Evolutionary conservation across 305 asterid genomes (phyloP).

Genomic region (Fraxinus baroniana): DNA sequence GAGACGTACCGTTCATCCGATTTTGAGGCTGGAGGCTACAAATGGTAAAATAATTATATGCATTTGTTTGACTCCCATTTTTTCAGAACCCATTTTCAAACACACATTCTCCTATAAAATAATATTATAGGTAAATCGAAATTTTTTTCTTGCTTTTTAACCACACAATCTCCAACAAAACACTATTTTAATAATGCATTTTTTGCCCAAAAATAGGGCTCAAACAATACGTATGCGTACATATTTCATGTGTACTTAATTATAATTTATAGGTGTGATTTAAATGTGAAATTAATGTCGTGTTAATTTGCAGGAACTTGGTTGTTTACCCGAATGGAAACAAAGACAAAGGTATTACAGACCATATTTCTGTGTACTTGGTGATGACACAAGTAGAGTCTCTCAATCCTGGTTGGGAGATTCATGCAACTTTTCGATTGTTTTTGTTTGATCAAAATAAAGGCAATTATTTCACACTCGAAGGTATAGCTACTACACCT

Average conservation of each 20-base stretch:
- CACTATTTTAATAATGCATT: no score
- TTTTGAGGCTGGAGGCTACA: conserved; percentile 63
- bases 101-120: background rate
- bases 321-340: conserved; percentile 55
- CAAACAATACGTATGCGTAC: background rate
- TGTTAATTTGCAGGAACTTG: conserved; percentile 35
- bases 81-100: no score
- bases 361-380: conserved; percentile 51
- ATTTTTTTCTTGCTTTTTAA: background rate
- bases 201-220: background rate
- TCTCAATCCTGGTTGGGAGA: conserved; percentile 49
- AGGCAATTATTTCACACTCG: conserved; percentile 42
- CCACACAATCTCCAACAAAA: background rate
- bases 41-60: conserved; percentile 37
- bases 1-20: conserved; percentile 39
- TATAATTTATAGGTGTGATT: background rate
- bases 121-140: background rate
- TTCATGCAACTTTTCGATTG: conserved; percentile 39
- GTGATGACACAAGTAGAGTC: conserved; percentile 29
- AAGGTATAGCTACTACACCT: conserved; percentile 31
- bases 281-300: background rate
- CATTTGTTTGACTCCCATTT: background rate
- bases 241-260: background rate
- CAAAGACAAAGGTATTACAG: conserved; percentile 46
- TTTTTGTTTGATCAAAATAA: conserved; percentile 54